A percentile compares a stretch with the other conserved stretches of the same genome.
Evolutionary conservation across 441 rosid genomes (phyloP).

Genomic region (Pelargonium fulgidum): DNA sequence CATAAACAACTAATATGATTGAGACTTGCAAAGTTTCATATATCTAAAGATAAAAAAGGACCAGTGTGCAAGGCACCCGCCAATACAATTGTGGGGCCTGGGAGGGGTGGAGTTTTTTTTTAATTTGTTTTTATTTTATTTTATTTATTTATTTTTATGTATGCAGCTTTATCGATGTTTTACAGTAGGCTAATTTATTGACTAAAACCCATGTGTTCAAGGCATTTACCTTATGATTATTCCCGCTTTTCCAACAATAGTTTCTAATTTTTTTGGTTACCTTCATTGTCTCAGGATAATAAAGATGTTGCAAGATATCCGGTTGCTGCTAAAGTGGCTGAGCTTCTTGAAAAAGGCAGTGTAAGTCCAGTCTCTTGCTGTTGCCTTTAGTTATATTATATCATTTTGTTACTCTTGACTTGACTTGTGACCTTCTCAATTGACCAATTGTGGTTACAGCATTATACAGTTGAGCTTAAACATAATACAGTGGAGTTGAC

Average conservation of each 20-base stretch:
- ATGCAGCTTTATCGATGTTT: too few relatives aligned
- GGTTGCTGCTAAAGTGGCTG: conserved; percentile 96
- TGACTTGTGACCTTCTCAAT: conserved; percentile 13
- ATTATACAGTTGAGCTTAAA: conserved; percentile 79
- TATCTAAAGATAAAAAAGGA: neutral
- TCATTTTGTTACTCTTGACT: conserved; percentile 12
- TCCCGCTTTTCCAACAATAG: neutral
- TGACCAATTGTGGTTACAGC: conserved; percentile 40
- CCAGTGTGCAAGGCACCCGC: neutral
- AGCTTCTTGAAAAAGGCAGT: conserved; percentile 61
- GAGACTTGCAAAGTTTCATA: neutral
- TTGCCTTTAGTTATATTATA: conserved; percentile 13
- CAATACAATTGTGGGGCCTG: neutral
- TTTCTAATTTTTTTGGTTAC: neutral
- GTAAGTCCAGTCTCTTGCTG: conserved; percentile 43
- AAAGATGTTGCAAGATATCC: conserved; percentile 94
- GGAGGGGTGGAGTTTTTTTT: too few relatives aligned
- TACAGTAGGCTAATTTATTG: too few relatives aligned
- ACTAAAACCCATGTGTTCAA: too few relatives aligned
- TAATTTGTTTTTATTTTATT: too few relatives aligned
- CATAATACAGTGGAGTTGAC: conserved; percentile 96
- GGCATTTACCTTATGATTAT: neutral
- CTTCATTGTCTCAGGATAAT: conserved; percentile 50
- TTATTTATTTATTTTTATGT: too few relatives aligned
- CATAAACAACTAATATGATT: neutral